These are phyloP conservation scores for Gentiana dahurica DNA, from an alignment of 257 asterid genomes.

Conservation along the genomic window DNA sequence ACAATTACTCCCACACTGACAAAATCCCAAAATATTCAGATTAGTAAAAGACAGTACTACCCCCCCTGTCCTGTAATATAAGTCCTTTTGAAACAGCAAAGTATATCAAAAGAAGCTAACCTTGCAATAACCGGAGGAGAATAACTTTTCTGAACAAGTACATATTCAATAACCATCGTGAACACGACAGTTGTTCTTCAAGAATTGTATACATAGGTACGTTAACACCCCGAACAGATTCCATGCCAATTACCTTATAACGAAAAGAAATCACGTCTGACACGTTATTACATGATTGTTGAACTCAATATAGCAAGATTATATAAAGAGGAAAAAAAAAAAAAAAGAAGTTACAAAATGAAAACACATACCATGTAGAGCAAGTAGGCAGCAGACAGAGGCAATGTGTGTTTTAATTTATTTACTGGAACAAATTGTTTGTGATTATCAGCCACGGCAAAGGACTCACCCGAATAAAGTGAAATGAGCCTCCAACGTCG, in stretches of 20 bases:
- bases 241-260: constrained; percentile 77
- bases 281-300: constrained; percentile 1
- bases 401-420: constrained; percentile 49
- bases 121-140: constrained; percentile 54
- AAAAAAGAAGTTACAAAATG: constrained; percentile 5
- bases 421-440: constrained; percentile 42
- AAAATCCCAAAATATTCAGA: constrained; percentile 14
- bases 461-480: constrained; percentile 42
- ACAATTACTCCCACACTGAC: constrained; percentile 73
- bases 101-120: constrained; percentile 20
- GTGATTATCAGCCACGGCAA: constrained; percentile 29
- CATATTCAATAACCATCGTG: constrained; percentile 74
- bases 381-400: constrained; percentile 64
- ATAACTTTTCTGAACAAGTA: constrained; percentile 58
- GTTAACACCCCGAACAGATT: constrained; percentile 83
- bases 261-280: constrained; percentile 19
- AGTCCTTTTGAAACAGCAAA: too few species aligned
- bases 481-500: constrained; percentile 57
- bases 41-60: too few species aligned
- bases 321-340: constrained; percentile 3
- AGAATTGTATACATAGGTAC: constrained; percentile 85
- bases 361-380: constrained; percentile 67
- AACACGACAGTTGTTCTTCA: constrained; percentile 89
- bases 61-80: too few species aligned
- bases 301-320: neutral